Conservation (phyloP, 2,329 filamentous ascomycete genomes). For the Cladobotryum mycophilum region DNA sequence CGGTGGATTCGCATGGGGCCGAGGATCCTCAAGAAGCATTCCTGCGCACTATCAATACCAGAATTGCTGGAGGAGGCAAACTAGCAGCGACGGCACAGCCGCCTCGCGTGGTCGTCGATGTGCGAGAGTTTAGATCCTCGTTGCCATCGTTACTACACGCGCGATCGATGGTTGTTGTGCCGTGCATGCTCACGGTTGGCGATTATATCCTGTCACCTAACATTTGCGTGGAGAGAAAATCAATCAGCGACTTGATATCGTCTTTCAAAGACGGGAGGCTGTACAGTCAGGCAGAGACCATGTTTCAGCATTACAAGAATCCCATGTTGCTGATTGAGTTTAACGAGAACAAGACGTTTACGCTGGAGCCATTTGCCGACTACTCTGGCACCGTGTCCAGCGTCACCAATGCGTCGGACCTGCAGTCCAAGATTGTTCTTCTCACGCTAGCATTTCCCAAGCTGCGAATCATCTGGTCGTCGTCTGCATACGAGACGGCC, state of each 20-base stretch:
- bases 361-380: conserved; percentile 74
- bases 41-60: conserved; percentile 89
- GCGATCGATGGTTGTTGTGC: conserved; percentile 79
- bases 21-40: conserved; percentile 88
- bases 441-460: conserved; percentile 87
- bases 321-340: conserved; percentile 96
- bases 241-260: conserved; percentile 80
- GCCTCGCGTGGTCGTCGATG: conserved; percentile 87
- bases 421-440: conserved; percentile 87
- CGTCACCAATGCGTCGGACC: conserved; percentile 57
- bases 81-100: conserved; percentile 78
- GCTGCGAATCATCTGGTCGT: conserved; percentile 89
- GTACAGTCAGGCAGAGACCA: conserved; percentile 86
- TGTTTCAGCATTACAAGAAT: conserved; percentile 86
- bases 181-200: conserved; percentile 92
- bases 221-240: conserved; percentile 94
- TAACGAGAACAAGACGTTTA: conserved; percentile 95
- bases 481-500: conserved; percentile 87
- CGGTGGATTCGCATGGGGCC: conserved; percentile 58
- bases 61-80: conserved; percentile 88
- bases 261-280: conserved; percentile 89
- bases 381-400: conserved; percentile 55
- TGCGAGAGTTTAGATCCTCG: conserved; percentile 91
- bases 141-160: conserved; percentile 88
- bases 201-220: conserved; percentile 90